Evolutionary conservation across 805 yeast genomes (phyloP).

Genomic region (Deakozyma indianensis): DNA sequence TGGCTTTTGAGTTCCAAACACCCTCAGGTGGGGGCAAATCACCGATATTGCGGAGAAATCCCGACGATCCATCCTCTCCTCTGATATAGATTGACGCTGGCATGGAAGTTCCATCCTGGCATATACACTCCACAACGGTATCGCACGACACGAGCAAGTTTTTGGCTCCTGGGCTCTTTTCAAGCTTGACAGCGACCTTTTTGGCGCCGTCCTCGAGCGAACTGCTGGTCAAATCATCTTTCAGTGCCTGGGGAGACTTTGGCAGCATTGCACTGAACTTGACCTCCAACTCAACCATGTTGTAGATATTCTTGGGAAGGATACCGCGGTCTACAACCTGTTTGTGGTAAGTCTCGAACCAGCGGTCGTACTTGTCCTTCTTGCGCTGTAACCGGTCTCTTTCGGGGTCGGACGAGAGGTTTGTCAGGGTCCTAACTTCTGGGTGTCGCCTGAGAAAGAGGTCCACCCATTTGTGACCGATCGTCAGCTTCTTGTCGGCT

Average conservation of each 20-base stretch:
- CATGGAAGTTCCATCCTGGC: background rate
- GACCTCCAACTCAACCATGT: background rate
- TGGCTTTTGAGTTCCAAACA: background rate
- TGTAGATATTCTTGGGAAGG: background rate
- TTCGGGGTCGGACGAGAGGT: background rate
- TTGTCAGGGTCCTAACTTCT: background rate
- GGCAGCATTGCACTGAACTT: background rate
- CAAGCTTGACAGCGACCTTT: background rate
- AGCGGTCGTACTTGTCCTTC: background rate
- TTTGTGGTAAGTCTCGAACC: background rate
- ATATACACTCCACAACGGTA: background rate
- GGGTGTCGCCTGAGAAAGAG: background rate
- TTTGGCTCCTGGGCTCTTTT: background rate
- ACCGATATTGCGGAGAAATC: background rate
- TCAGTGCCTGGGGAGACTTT: background rate
- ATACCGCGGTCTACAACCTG: background rate
- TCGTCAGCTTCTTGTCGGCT: background rate
- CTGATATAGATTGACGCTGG: background rate
- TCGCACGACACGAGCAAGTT: background rate
- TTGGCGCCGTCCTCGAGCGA: background rate
- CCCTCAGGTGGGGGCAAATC: background rate
- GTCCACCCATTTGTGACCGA: slow-evolving; percentile 1
- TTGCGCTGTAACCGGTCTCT: background rate
- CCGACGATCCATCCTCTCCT: background rate
- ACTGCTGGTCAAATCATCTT: background rate